Conservation (phyloP, 2,329 filamentous ascomycete species). For the Aspergillus ochraceus region DNA sequence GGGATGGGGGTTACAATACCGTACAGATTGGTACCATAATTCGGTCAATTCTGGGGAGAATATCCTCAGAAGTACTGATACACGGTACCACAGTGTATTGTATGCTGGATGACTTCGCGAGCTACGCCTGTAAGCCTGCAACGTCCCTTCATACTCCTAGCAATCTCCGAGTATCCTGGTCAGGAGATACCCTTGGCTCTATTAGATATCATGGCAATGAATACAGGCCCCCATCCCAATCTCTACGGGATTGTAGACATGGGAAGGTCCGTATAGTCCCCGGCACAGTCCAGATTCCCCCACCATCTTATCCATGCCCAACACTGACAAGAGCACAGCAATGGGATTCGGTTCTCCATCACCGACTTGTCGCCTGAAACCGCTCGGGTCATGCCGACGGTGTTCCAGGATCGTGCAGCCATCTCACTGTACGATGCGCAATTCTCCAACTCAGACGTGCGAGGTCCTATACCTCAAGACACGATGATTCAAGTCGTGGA, state of each 20-base stretch:
- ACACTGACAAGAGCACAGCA: slow-evolving; percentile 49
- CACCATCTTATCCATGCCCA: not conserved
- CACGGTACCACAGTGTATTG: not conserved
- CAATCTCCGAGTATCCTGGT: no score
- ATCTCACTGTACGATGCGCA: slow-evolving; percentile 88
- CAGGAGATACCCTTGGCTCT: no score
- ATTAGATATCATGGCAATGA: not conserved
- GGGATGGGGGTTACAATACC: no score
- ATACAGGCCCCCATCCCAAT: not conserved
- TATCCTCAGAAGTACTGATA: not conserved
- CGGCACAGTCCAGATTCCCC: not conserved
- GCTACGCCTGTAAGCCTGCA: no score
- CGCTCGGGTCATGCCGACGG: slow-evolving; percentile 70
- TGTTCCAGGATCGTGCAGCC: slow-evolving; percentile 74
- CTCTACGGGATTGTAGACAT: slow-evolving; percentile 43
- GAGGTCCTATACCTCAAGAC: slow-evolving; percentile 55
- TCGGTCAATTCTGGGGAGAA: no score
- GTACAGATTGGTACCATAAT: no score
- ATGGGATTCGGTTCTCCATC: slow-evolving; percentile 91
- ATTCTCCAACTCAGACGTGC: slow-evolving; percentile 45
- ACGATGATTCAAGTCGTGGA: slow-evolving; percentile 67
- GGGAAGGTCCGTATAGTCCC: slow-evolving; percentile 37
- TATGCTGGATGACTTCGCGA: not conserved
- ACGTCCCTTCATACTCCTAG: no score
- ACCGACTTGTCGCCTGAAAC: slow-evolving; percentile 72